Evolutionary conservation across 1,284 basidiomycete species (phyloP), one percentile per base, ranked within the genome.

Genomic region (Ceratobasidium sp.): DNA sequence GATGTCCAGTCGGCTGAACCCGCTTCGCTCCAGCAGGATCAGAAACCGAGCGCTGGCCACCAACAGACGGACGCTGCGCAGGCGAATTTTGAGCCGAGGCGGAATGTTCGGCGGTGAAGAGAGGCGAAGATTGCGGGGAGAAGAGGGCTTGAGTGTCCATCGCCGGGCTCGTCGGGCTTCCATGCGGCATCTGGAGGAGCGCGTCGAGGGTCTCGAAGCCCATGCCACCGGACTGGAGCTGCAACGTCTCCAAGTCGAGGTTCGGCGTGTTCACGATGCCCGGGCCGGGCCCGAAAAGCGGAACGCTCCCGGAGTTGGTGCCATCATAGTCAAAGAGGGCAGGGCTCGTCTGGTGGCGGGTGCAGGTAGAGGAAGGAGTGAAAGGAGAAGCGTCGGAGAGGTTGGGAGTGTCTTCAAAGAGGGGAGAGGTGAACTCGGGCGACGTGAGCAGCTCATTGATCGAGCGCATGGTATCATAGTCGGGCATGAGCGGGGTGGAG

Each of bases 1-100:
- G 82, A 14, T 83, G 83, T 13, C 84, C 84, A 0, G 82, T 85
- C 8, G 84, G 83, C 0, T 86, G 73, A 86, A 84, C 35, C 86
- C 87, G 28, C 87, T 87, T 1, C 35, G 35, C 4, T 0, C 9
- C 23, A 83, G 83, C 3, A 69, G 74, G 52, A 74, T 77, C 67
- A 79, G 79, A 14, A 64, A 9, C 2, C 76, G 75, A 4, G 79
- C 77, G 55, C 74, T 38, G 44, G 44, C 61, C 61, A 38, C 6
- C 4, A 11, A 38, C 35, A 4, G 35, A 38, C 1, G 30, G 18
- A 9, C 28, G 46, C 30, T 18, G 61, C 14, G 1, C 21, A 5
- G 38, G 14, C 35, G 35, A 38, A 38, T 38, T 38, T 5, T 38
- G 35, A n/a, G 46, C 8, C 8, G 61, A 32, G 9, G 38, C 21